Evolutionary conservation across 2,329 filamentous ascomycete species (phyloP), one percentile per base, ranked within the genome.

Genomic region (Trichoderma guizhouense): DNA sequence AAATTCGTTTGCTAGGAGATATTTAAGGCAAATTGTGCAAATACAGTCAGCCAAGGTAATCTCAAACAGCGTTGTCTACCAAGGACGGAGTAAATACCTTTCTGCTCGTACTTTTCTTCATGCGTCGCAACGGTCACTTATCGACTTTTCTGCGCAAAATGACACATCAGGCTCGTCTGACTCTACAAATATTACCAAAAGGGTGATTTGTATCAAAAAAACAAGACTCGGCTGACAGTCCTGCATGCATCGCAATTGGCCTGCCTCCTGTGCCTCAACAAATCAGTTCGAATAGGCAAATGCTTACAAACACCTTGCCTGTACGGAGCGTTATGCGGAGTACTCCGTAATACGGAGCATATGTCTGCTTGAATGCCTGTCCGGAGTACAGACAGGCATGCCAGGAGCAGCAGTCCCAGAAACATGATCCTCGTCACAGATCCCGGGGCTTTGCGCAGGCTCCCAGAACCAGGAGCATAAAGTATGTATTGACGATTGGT

Each of bases 111-210:
- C 30, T 30, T 14, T 61, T 26, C 26, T 12, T 61, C 18, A n/a
- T 43, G n/a, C 57, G 55, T 62, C 58, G 51, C 51, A 67, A 24
- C 64, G 43, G 72, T 75, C 73, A 75, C 67, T 71, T 72, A 53
- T 74, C 74, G 67, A 62, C 60, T 70, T 55, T 55, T 28, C 39
- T 24, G 24, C 15, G 43, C 72, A 71, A 63, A 71, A 67, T 74
- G 72, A 74, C 43, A 73, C 53, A 72, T 75, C 73, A 74, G 58
- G 57, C 72, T 34, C 69, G 68, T 73, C 69, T 72, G 60, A 65
- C 60, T 71, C 24, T 63, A 18, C 21, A 18, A 36, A 63, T 58
- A 21, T 18, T 26, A 69, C 66, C 36, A 30, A 55, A 67, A 26
- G 26, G 36, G 65, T 53, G 65, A 47, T 55, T 43, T 32, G 51